phyloP scores from a whole-genome alignment of 305 asterid genomes.

The Fraxinus latifolia region DNA sequence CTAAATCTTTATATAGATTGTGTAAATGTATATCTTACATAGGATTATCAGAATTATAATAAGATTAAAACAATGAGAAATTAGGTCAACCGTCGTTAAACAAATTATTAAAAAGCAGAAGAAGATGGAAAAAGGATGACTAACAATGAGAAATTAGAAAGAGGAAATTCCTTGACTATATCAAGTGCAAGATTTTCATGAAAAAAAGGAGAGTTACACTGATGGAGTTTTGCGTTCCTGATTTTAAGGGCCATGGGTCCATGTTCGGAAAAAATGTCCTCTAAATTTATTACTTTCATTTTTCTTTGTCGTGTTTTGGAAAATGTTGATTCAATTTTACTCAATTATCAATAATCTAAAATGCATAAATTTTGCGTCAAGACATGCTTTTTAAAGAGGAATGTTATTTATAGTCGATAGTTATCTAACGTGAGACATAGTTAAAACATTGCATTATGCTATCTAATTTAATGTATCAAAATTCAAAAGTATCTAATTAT shows the following conservation, averaged over 20 bases:
- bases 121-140: background rate
- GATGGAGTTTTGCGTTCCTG: background rate
- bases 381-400: background rate
- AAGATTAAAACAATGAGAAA: background rate
- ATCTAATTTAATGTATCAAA: background rate
- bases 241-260: background rate
- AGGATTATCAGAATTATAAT: constrained; percentile 15
- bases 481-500: background rate
- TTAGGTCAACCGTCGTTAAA: constrained; percentile 48
- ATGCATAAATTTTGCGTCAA: background rate
- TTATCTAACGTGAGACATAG: too few species aligned
- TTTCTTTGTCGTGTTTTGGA: background rate
- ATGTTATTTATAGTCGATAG: too few species aligned
- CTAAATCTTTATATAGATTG: constrained; percentile 26
- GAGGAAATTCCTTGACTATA: background rate
- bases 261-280: background rate
- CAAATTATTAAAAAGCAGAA: constrained; percentile 10
- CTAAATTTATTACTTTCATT: background rate
- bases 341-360: background rate
- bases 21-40: constrained; percentile 13
- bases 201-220: background rate
- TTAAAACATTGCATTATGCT: background rate
- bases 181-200: background rate
- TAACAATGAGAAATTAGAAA: background rate
- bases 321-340: background rate